These are phyloP conservation scores for Apiospora saccharicola DNA, from an alignment of 2,329 filamentous ascomycete species.

Conservation along the genomic window DNA sequence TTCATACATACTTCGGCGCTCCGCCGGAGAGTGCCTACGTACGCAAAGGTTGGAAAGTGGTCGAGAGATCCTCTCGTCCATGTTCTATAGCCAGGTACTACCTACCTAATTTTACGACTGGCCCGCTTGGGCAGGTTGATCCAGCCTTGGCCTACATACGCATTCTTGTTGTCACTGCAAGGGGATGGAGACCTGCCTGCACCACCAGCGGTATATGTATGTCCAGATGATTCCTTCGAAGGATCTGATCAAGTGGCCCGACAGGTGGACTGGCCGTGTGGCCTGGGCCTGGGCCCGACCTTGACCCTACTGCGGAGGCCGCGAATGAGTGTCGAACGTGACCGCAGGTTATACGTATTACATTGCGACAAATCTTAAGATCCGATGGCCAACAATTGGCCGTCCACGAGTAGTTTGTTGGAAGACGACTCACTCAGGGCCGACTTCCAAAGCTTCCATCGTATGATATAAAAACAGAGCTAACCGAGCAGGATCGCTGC, in stretches of 20 bases:
- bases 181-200: background rate
- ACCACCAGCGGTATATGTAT: background rate
- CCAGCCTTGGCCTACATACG: conserved; percentile 11
- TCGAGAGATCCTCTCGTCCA: background rate
- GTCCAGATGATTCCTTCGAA: background rate
- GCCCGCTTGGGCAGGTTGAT: conserved; percentile 9
- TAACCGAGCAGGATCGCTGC: background rate
- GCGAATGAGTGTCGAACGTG: background rate
- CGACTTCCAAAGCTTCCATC: background rate
- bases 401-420: too few relatives aligned
- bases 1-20: background rate
- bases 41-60: background rate
- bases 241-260: background rate
- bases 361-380: background rate
- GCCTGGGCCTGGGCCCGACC: background rate
- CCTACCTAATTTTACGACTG: conserved; percentile 12
- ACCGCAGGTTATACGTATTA: background rate
- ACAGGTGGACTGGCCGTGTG: background rate
- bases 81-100: conserved; percentile 6
- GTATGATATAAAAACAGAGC: background rate
- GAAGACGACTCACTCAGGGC: background rate
- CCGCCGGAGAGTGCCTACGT: background rate
- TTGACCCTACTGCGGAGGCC: background rate
- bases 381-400: background rate
- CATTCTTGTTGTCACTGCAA: conserved; percentile 21